These are phyloP conservation scores for Sphagnum contortum DNA, from an alignment of 225 moss, liverwort and hornwort genomes.

Conservation along the genomic window DNA sequence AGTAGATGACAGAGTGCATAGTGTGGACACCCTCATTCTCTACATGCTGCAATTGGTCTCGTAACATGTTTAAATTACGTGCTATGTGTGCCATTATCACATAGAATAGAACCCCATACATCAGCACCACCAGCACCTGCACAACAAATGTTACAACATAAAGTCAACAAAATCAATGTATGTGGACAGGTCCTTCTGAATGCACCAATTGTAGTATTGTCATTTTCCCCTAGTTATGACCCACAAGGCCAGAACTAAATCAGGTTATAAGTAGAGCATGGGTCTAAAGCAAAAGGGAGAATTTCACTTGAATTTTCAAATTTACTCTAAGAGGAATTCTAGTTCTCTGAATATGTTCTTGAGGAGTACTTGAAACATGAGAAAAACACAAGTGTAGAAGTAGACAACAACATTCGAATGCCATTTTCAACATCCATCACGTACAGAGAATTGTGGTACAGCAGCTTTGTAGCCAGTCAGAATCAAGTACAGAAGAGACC, in stretches of 20 bases:
- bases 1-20: conserved; percentile 76
- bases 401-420: background rate
- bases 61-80: conserved; percentile 49
- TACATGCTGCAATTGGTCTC: conserved; percentile 75
- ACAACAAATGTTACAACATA: conserved; percentile 1
- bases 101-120: conserved; percentile 62
- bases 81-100: conserved; percentile 72
- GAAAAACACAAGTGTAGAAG: background rate
- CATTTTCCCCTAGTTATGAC: background rate
- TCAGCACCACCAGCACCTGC: conserved; percentile 70
- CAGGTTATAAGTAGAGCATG: background rate
- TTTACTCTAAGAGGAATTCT: too few species aligned
- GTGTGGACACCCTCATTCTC: conserved; percentile 74
- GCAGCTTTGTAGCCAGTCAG: conserved; percentile 95
- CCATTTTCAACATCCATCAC: background rate
- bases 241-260: background rate
- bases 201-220: too few species aligned
- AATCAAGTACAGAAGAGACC: conserved; percentile 64
- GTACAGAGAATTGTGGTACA: conserved; percentile 76
- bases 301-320: too few species aligned
- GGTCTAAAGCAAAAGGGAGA: background rate
- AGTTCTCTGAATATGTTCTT: background rate
- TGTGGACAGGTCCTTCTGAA: too few species aligned
- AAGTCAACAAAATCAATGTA: too few species aligned
- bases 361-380: background rate